Conservation (phyloP, 768 basidiomycete genomes). For the Trichaptum fuscoviolaceum region DNA sequence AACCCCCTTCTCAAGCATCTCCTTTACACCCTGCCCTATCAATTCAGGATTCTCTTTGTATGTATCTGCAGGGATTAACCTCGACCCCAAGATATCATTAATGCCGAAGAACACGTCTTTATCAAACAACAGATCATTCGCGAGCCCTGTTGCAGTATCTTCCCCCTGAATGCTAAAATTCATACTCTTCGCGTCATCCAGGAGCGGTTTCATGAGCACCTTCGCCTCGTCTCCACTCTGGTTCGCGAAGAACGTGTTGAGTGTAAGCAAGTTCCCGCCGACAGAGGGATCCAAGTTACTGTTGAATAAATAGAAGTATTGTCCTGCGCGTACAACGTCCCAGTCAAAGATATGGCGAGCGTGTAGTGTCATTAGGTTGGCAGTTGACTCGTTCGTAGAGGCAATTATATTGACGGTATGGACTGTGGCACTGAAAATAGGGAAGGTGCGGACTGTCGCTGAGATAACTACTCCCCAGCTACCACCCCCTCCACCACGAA, state of each 20-base stretch:
- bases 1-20: not conserved
- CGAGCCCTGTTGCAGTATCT: not conserved
- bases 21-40: not conserved
- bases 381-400: constrained; percentile 16
- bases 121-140: constrained; percentile 1
- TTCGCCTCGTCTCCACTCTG: constrained; percentile 13
- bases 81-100: constrained; percentile 1
- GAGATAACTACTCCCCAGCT: constrained; percentile 45
- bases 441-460: constrained; percentile 33
- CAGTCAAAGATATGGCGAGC: constrained; percentile 33
- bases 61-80: not conserved
- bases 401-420: constrained; percentile 17
- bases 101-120: not conserved
- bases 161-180: not conserved
- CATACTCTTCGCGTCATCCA: constrained; percentile 14
- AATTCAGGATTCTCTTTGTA: not conserved
- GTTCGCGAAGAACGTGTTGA: constrained; percentile 19
- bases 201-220: constrained; percentile 18
- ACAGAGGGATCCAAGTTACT: not conserved
- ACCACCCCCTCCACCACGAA: constrained; percentile 47
- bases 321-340: constrained; percentile 25
- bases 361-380: constrained; percentile 23
- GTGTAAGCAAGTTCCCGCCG: not conserved
- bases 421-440: constrained; percentile 26
- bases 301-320: constrained; percentile 22